phyloP scores from a whole-genome alignment of 176 grass and related monocot species.

The Cenchrus purpureus region DNA sequence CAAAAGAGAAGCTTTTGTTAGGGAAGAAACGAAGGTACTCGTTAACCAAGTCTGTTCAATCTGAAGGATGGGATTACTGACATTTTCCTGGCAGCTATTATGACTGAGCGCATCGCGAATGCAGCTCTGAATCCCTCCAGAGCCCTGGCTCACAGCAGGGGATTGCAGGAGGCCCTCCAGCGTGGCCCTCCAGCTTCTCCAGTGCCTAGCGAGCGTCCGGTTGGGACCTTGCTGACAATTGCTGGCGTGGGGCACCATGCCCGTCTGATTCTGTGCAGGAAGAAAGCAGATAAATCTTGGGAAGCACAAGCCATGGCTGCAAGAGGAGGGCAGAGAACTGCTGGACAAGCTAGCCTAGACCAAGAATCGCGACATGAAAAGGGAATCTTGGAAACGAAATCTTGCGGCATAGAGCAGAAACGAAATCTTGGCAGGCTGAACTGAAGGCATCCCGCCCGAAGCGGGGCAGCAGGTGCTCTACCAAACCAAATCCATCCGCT shows the following conservation, averaged over 20 bases:
- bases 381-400: constrained; percentile 18
- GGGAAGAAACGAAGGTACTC: not conserved
- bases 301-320: not conserved
- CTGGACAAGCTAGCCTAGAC: not conserved
- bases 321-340: not conserved
- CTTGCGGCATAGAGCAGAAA: not conserved
- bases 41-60: not conserved
- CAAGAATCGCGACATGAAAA: not conserved
- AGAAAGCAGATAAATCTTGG: constrained; percentile 1
- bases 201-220: constrained; percentile 23
- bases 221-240: constrained; percentile 1
- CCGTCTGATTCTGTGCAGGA: not conserved
- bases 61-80: not conserved
- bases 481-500: not conserved
- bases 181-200: constrained; percentile 75
- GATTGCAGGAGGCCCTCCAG: constrained; percentile 59
- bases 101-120: constrained; percentile 65
- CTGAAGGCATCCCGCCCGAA: not conserved
- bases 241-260: not conserved
- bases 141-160: constrained; percentile 41
- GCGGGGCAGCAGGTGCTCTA: not conserved
- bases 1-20: not conserved
- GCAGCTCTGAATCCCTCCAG: constrained; percentile 73
- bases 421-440: not conserved
- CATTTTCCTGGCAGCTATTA: constrained; percentile 39